Evolutionary conservation across 208 protist species (phyloP).

Genomic region (Leishmania tropica): DNA sequence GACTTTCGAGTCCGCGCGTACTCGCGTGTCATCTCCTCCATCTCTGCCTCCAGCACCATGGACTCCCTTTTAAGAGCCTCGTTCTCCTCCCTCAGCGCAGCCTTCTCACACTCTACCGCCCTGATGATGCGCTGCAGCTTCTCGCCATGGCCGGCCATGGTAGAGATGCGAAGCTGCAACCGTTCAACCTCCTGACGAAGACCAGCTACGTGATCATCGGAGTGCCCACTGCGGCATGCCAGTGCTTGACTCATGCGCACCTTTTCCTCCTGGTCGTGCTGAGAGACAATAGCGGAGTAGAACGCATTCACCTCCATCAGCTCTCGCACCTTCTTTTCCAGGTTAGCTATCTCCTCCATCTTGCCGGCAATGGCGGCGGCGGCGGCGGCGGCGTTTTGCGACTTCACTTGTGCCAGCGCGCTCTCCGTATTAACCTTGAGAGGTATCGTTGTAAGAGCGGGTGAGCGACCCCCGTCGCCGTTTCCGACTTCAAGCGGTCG

Average conservation of each 20-base stretch:
- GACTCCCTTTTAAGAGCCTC: conserved; percentile 41
- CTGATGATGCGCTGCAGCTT: conserved; percentile 43
- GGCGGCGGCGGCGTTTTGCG: conserved; percentile 24
- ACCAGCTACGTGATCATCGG: conserved; percentile 20
- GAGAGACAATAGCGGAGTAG: conserved; percentile 78
- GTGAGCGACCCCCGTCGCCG: conserved; percentile 3
- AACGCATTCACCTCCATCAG: conserved; percentile 81
- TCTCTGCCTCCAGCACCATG: conserved; percentile 47
- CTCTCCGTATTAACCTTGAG: conserved; percentile 12
- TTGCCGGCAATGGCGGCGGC: conserved; percentile 36
- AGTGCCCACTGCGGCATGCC: background rate
- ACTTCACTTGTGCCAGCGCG: background rate
- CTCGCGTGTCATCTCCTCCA: conserved; percentile 43
- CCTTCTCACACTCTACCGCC: conserved; percentile 41
- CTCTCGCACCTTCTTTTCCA: conserved; percentile 71
- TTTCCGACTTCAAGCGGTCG: conserved; percentile 3
- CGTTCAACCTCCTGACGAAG: conserved; percentile 26
- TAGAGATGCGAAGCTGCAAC: conserved; percentile 37
- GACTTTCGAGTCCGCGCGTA: conserved; percentile 16
- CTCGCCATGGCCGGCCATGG: conserved; percentile 42
- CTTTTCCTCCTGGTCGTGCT: conserved; percentile 71
- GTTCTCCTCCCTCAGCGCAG: conserved; percentile 34
- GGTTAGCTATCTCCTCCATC: conserved; percentile 58
- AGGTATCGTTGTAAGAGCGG: conserved; percentile 7
- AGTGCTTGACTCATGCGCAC: conserved; percentile 24